Conservation (phyloP, 1,284 basidiomycete species). For the Ustilago esculenta region DNA sequence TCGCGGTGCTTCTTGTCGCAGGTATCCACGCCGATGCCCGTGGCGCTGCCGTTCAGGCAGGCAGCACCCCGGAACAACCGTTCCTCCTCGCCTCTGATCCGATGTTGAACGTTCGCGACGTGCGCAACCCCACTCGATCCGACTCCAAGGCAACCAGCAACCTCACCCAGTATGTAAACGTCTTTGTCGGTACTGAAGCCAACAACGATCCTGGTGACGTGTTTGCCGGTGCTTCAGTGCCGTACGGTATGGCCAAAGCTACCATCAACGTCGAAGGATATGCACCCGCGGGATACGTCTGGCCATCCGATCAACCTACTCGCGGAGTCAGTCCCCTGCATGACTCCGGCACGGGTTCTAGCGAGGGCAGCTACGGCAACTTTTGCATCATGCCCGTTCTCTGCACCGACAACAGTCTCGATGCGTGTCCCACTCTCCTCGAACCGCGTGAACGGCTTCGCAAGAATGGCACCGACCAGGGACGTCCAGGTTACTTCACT, state of each 20-base stretch:
- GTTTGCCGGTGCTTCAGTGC: slow-evolving; percentile 53
- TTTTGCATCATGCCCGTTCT: slow-evolving; percentile 58
- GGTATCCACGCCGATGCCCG: background rate
- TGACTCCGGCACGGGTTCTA: slow-evolving; percentile 60
- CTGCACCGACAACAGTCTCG: slow-evolving; percentile 42
- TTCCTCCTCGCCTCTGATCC: slow-evolving; percentile 3
- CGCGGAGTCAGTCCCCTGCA: slow-evolving; percentile 56
- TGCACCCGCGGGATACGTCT: slow-evolving; percentile 55
- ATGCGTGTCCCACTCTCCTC: slow-evolving; percentile 52
- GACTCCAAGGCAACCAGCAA: background rate
- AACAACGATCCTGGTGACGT: slow-evolving; percentile 49
- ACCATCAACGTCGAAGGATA: slow-evolving; percentile 57
- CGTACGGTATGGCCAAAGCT: slow-evolving; percentile 60
- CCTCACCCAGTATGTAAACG: slow-evolving; percentile 36
- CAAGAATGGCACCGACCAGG: slow-evolving; percentile 36
- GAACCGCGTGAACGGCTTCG: slow-evolving; percentile 49
- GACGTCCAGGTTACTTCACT: slow-evolving; percentile 57
- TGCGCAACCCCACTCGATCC: too few relatives aligned
- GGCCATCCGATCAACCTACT: slow-evolving; percentile 35
- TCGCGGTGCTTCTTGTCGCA: slow-evolving; percentile 3
- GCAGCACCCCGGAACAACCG: slow-evolving; percentile 13
- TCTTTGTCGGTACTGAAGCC: slow-evolving; percentile 45
- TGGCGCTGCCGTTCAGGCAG: background rate
- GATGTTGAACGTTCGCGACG: background rate
- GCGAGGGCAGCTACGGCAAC: slow-evolving; percentile 55